phyloP scores from a whole-genome alignment of 257 asterid species.

The Buddleja alternifolia region DNA sequence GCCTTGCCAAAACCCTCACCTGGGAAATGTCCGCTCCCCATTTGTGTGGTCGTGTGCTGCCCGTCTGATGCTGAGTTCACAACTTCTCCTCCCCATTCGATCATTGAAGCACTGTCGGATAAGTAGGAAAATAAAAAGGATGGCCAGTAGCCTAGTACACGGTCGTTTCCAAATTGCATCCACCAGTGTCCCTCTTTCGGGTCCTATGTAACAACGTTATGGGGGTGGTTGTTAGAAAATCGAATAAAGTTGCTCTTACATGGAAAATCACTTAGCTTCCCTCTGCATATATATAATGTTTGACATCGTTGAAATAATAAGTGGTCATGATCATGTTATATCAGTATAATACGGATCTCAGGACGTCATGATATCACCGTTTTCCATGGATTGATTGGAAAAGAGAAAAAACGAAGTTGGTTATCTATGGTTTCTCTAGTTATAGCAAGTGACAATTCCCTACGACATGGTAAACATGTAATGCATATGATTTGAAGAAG shows the following conservation, averaged over 20 bases:
- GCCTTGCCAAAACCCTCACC: constrained; percentile 77
- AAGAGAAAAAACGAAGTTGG: too few species aligned
- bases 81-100: constrained; percentile 96
- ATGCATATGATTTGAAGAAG: too few species aligned
- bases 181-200: constrained; percentile 83
- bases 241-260: neutral
- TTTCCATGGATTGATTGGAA: neutral
- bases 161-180: constrained; percentile 74
- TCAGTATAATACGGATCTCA: too few species aligned
- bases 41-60: constrained; percentile 79
- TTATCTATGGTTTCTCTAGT: too few species aligned
- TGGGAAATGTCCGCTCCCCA: constrained; percentile 94
- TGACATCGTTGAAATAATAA: too few species aligned
- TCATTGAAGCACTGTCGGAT: constrained; percentile 66
- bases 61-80: constrained; percentile 77
- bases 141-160: constrained; percentile 85
- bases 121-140: constrained; percentile 57
- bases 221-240: neutral
- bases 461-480: too few species aligned
- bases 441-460: too few species aligned
- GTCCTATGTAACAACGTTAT: constrained; percentile 51
- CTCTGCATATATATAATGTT: too few species aligned
- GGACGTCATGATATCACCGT: too few species aligned
- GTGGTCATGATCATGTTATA: too few species aligned
- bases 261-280: neutral